Base-by-base conservation (phyloP, 2,329 filamentous ascomycete genomes). In the Xylaria hypoxylon region DNA sequence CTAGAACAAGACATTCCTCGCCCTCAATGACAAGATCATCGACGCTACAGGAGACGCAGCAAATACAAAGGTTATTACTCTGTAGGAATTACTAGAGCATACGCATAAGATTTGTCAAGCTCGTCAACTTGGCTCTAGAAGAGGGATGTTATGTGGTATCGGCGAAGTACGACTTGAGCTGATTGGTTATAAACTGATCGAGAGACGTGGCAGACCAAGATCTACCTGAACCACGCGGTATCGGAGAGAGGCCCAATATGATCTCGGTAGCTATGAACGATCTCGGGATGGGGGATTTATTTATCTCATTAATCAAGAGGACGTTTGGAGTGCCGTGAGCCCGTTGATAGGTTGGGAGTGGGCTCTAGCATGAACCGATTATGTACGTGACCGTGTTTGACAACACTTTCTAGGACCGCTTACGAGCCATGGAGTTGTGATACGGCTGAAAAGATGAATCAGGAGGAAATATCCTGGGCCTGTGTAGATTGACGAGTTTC, bases 141-240 rank as follows among this genome's bases (percentile, higher is more conserved):
- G 52, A 52, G 42, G 42, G 35, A 33, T 26, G 45, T 10, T 13
- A 31, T 45, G 56, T 57, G 38, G 55, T 42, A 64, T 44, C 60
- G 50, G 67, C 65, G 45, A 65, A 62, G 68, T 62, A 68, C 59
- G 52, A 56, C 55, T 68, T 45, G 62, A 38, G 52, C 56, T 45
- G 63, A 68, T 60, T 64, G 58, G 63, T 57, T 50, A 64, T 51
- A 64, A 40, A 55, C 65, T 62, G 67, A 62, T 70, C 70, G 64
- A 60, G 71, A 67, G 69, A 64, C 64, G 71, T 71, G 71, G 70
- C 71, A 72, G 61, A 45, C 48, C n/a, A 35, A 31, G 51, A 42
- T 62, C 56, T 65, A 24, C 66, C 35, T 51, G 47, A 48, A 65
- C 68, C 72, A 74, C 71, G 68, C 71, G 72, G 71, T 70, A 58